Conservation (phyloP, 768 basidiomycete species). For the Rhizopogon vesiculosus region DNA sequence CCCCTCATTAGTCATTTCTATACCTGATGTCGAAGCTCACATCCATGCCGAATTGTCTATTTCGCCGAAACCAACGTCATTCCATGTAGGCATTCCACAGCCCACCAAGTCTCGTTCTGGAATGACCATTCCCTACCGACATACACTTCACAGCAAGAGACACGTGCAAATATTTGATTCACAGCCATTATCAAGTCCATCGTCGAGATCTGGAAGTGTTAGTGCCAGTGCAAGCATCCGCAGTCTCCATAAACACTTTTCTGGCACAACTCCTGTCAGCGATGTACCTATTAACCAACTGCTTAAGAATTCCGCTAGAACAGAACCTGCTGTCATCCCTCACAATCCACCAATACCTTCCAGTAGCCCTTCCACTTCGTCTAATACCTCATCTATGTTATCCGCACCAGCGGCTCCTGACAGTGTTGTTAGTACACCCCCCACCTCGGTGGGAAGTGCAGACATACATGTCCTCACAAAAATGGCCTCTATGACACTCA, state of each 20-base stretch:
- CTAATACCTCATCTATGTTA: slow-evolving; percentile 46
- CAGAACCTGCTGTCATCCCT: background rate
- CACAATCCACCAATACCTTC: slow-evolving; percentile 20
- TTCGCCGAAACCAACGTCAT: slow-evolving; percentile 70
- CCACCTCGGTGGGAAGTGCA: slow-evolving; percentile 39
- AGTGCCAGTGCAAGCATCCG: slow-evolving; percentile 23
- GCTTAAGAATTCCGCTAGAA: slow-evolving; percentile 3
- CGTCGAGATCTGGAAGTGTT: slow-evolving; percentile 25
- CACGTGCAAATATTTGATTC: slow-evolving; percentile 83
- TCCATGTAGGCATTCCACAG: slow-evolving; percentile 75
- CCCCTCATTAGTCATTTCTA: slow-evolving; percentile 60
- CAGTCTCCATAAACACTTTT: slow-evolving; percentile 14
- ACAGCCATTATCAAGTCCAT: slow-evolving; percentile 65
- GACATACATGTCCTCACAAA: slow-evolving; percentile 36
- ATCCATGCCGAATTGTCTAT: slow-evolving; percentile 63
- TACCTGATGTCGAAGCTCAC: slow-evolving; percentile 75
- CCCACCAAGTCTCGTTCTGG: slow-evolving; percentile 60
- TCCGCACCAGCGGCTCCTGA: slow-evolving; percentile 33
- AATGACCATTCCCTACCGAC: slow-evolving; percentile 55
- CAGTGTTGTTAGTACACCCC: slow-evolving; percentile 50
- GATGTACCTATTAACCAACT: slow-evolving; percentile 22
- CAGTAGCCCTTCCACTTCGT: slow-evolving; percentile 29
- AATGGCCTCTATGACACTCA: slow-evolving; percentile 21
- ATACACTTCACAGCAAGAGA: slow-evolving; percentile 41
- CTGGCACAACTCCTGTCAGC: slow-evolving; percentile 6